Conservation (phyloP, 208 protist genomes). For the Trypanosoma brucei region DNA sequence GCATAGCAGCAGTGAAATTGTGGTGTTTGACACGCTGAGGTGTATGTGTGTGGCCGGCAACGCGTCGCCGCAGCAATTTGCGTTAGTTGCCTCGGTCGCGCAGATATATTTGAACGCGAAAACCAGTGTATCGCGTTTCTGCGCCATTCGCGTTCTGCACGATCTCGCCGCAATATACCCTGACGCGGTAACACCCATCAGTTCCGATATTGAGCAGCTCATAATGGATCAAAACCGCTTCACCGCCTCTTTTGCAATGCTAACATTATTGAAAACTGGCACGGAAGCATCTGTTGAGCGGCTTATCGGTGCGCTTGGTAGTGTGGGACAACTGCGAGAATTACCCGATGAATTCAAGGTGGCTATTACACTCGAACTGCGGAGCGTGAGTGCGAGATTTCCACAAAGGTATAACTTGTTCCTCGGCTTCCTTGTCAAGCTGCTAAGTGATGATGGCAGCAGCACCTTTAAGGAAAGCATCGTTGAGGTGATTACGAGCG, state of each 20-base stretch:
- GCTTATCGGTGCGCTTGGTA: slow-evolving; percentile 95
- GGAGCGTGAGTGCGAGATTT: slow-evolving; percentile 93
- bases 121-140: slow-evolving; percentile 92
- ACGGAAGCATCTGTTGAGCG: slow-evolving; percentile 94
- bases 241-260: slow-evolving; percentile 98
- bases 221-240: slow-evolving; percentile 94
- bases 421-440: slow-evolving; percentile 88
- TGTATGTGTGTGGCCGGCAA: slow-evolving; percentile 92
- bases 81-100: slow-evolving; percentile 89
- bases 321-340: slow-evolving; percentile 88
- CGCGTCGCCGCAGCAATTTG: slow-evolving; percentile 86
- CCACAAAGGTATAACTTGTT: slow-evolving; percentile 88
- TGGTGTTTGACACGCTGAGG: slow-evolving; percentile 96
- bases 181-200: slow-evolving; percentile 88
- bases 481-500: slow-evolving; percentile 93
- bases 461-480: slow-evolving; percentile 94
- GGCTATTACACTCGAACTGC: slow-evolving; percentile 96
- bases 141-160: slow-evolving; percentile 93
- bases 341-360: slow-evolving; percentile 97
- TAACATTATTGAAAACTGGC: slow-evolving; percentile 96
- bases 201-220: slow-evolving; percentile 95
- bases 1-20: slow-evolving; percentile 92
- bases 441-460: slow-evolving; percentile 85
- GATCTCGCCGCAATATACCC: slow-evolving; percentile 77
- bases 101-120: slow-evolving; percentile 91